phyloP scores from a whole-genome alignment of 176 grass and related monocot genomes.

The Hordeum marinum region DNA sequence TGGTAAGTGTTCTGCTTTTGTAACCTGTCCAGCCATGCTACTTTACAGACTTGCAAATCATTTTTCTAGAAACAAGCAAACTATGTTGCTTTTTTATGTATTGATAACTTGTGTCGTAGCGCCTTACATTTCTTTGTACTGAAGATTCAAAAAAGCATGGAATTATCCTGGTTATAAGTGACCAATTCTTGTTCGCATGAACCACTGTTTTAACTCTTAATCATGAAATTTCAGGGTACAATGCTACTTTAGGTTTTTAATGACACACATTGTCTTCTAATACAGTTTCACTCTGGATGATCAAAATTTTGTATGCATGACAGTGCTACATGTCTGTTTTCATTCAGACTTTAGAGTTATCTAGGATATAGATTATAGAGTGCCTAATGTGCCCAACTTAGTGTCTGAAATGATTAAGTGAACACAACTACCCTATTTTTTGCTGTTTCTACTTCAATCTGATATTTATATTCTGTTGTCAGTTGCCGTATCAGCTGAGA shows the following conservation, averaged over 20 bases:
- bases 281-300: neutral
- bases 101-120: neutral
- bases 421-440: neutral
- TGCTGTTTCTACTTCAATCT: conserved; percentile 4
- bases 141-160: neutral
- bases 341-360: neutral
- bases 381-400: neutral
- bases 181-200: neutral
- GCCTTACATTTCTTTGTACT: neutral
- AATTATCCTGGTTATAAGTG: neutral
- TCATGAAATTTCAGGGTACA: neutral
- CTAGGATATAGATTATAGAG: neutral
- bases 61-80: neutral
- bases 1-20: conserved; percentile 42
- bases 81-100: neutral
- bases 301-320: neutral
- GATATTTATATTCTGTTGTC: conserved; percentile 24
- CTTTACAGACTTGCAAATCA: neutral
- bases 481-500: conserved; percentile 33
- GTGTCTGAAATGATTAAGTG: neutral
- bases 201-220: neutral
- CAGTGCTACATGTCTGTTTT: neutral
- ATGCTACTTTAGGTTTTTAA: neutral
- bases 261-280: neutral
- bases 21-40: neutral